These are phyloP conservation scores for Dissophora ornata DNA, from an alignment of 192 early-diverging fungal genomes.

Conservation along the genomic window DNA sequence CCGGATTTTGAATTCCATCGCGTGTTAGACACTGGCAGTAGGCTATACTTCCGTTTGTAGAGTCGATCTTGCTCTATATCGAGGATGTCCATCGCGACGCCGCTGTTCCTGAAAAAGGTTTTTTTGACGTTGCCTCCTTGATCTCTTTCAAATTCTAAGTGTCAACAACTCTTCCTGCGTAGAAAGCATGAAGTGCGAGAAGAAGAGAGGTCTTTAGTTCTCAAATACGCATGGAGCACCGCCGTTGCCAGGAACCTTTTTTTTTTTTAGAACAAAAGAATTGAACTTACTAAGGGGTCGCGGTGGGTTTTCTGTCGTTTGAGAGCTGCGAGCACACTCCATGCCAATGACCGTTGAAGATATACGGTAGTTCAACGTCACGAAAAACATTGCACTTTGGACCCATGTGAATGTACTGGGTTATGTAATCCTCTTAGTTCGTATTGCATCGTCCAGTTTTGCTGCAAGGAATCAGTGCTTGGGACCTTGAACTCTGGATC, in stretches of 20 bases:
- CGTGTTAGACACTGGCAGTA: too few relatives aligned
- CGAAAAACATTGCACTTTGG: neutral
- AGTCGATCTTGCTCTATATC: too few relatives aligned
- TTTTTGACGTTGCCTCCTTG: constrained; percentile 30
- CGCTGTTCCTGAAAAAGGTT: constrained; percentile 17
- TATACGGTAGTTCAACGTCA: neutral
- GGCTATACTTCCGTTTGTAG: too few relatives aligned
- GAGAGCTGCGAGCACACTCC: constrained; percentile 1
- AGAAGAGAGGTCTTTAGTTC: neutral
- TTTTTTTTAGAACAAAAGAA: neutral
- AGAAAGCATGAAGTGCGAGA: neutral
- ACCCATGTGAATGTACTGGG: constrained; percentile 3
- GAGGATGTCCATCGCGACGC: constrained; percentile 11
- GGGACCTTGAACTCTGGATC: constrained; percentile 6
- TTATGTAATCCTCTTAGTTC: neutral
- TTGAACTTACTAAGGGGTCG: constrained; percentile 12
- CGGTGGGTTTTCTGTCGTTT: constrained; percentile 8
- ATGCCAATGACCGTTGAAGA: constrained; percentile 14
- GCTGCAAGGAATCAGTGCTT: neutral
- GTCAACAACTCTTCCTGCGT: neutral
- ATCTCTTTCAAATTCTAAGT: constrained; percentile 12
- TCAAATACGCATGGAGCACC: neutral
- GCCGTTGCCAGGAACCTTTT: too few relatives aligned
- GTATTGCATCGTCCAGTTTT: neutral
- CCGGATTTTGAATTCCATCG: too few relatives aligned